Evolutionary conservation across 2,329 filamentous ascomycete genomes (phyloP).

Genomic region (Microdochium nivale): DNA sequence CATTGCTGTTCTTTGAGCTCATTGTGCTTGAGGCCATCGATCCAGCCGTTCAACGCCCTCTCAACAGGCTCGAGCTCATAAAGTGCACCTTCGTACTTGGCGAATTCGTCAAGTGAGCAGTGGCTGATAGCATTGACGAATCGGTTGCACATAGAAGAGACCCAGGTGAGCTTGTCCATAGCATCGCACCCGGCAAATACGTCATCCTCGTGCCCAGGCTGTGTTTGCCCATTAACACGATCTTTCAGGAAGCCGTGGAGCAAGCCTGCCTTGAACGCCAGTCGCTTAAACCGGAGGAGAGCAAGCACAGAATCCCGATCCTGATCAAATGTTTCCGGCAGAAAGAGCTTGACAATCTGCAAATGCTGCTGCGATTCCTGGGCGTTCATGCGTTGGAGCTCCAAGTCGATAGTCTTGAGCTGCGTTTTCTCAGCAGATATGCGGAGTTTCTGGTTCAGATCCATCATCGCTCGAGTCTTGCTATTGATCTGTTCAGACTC

Average conservation of each 20-base stretch:
- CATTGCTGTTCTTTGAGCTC: constrained; percentile 81
- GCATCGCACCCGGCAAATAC: constrained; percentile 73
- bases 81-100: constrained; percentile 67
- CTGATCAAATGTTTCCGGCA: constrained; percentile 73
- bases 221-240: constrained; percentile 57
- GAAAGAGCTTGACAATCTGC: constrained; percentile 78
- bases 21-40: constrained; percentile 74
- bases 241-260: constrained; percentile 74
- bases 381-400: constrained; percentile 77
- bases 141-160: constrained; percentile 73
- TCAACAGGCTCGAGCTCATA: constrained; percentile 91
- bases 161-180: constrained; percentile 77
- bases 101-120: constrained; percentile 72
- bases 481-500: constrained; percentile 86
- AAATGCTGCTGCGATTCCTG: constrained; percentile 85
- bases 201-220: constrained; percentile 67
- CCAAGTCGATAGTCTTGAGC: constrained; percentile 87
- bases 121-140: constrained; percentile 74
- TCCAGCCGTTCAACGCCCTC: constrained; percentile 77
- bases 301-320: constrained; percentile 85
- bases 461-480: constrained; percentile 89
- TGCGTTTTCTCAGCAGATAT: constrained; percentile 85
- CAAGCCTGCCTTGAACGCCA: constrained; percentile 80
- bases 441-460: constrained; percentile 90
- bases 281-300: constrained; percentile 76